Evolutionary conservation across 2,329 filamentous ascomycete species (phyloP).

Genomic region (Zymoseptoria passerinii): DNA sequence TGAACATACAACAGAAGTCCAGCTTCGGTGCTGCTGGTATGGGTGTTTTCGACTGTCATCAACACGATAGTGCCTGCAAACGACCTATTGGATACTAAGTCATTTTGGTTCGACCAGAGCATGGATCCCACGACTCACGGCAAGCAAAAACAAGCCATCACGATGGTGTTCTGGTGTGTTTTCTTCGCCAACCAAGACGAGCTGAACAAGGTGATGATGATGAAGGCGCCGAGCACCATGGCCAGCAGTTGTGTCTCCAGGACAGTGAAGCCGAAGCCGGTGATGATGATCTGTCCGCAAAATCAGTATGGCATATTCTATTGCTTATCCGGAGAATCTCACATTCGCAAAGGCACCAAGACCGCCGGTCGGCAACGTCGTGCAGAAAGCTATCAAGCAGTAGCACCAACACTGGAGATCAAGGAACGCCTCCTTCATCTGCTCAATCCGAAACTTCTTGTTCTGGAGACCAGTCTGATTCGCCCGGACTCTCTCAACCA

Average conservation of each 20-base stretch:
- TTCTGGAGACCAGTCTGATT: conserved; percentile 42
- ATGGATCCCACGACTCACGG: conserved; percentile 42
- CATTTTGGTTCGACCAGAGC: neutral
- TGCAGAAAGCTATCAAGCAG: conserved; percentile 54
- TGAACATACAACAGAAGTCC: conserved; percentile 52
- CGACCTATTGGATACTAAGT: conserved; percentile 39
- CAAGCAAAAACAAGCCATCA: conserved; percentile 58
- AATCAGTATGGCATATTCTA: neutral
- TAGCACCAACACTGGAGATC: conserved; percentile 53
- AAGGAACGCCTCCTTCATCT: conserved; percentile 48
- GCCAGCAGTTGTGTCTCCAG: conserved; percentile 64
- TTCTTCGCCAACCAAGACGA: conserved; percentile 62
- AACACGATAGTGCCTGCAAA: conserved; percentile 65
- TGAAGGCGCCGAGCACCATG: conserved; percentile 67
- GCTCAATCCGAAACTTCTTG: conserved; percentile 44
- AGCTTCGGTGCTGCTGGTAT: conserved; percentile 49
- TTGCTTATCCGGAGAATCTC: neutral
- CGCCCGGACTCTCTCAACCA: conserved; percentile 39
- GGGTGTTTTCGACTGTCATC: conserved; percentile 57
- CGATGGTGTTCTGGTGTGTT: conserved; percentile 58
- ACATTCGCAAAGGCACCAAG: conserved; percentile 61
- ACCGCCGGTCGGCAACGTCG: conserved; percentile 64
- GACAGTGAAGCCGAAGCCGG: conserved; percentile 55
- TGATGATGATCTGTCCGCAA: conserved; percentile 53
- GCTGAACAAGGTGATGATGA: conserved; percentile 59